Evolutionary conservation across 164 flowering plant genomes (phyloP), one percentile per base, ranked within the genome.

Genomic region (Nymphaea colorata): DNA sequence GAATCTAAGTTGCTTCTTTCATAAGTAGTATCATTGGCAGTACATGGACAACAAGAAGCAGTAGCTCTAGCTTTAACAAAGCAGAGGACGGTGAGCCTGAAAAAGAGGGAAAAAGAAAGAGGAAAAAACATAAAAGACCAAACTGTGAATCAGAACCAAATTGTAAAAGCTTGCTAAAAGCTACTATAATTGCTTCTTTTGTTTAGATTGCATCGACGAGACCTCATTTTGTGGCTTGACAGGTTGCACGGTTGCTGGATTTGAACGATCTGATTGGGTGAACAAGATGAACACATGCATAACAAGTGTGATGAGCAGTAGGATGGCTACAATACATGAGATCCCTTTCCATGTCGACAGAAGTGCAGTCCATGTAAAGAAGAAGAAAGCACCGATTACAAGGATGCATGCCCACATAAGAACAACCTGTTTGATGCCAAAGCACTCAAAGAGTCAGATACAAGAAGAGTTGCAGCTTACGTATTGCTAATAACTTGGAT

Each of bases 231-330:
- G 45, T 59, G 69, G 64, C 77, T 74, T 60, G 57, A 67, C 11
- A 25, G 73, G 74, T 45, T 71, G 68, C 43, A 66, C 72, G 66
- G 68, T 79, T 43, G 80, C 76, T 47, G 84, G 78, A 41, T 75
- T 79, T 4, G 85, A 82, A 62, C 78, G 81, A 70, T 86, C 88
- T n/a, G 96, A 74, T 69, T 86, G 86, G 16, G 97, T 80, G 72
- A 77, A 83, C n/a, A 77, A 64, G 62, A 90, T 82, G 45, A 90
- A 80, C 15, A 84, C 73, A 60, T 87, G 88, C 97, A 90, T 85
- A 5, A 84, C 67, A 61, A 81, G n/a, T 11, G 80, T 77, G 43
- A 88, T 82, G 10, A 86, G 66, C 36, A 71, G 78, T 75, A 91
- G 69, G 64, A 78, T 74, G 57, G 71, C 71, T 42, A 76, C 82